These are phyloP conservation scores for Fusarium zealandicum DNA, from an alignment of 2,329 filamentous ascomycete genomes.

Conservation along the genomic window DNA sequence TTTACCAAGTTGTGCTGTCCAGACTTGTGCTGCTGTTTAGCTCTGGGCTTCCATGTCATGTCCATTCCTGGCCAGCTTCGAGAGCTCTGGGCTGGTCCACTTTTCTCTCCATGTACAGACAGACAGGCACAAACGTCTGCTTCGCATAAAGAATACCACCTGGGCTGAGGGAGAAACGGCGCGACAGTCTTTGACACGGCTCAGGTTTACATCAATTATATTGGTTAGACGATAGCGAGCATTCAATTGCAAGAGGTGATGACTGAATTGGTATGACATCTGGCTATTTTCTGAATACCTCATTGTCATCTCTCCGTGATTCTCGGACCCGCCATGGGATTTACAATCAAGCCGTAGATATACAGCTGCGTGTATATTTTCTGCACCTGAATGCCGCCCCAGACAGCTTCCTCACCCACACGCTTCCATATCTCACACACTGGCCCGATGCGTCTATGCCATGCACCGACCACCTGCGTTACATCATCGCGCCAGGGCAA, in stretches of 20 bases:
- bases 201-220: too few species aligned
- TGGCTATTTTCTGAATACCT: constrained; percentile 7
- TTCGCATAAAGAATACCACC: constrained; percentile 38
- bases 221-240: too few species aligned
- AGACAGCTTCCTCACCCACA: constrained; percentile 21
- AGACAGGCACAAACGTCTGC: constrained; percentile 37
- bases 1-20: constrained; percentile 3
- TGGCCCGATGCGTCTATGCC: constrained; percentile 26
- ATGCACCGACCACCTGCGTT: constrained; percentile 37
- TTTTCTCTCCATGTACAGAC: constrained; percentile 28
- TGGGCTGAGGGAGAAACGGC: constrained; percentile 9
- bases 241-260: background rate
- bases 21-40: background rate
- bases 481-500: constrained; percentile 39
- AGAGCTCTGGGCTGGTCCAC: constrained; percentile 11
- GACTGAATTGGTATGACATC: background rate
- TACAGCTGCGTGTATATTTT: constrained; percentile 23
- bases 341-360: background rate
- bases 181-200: too few species aligned
- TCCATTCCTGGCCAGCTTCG: constrained; percentile 23
- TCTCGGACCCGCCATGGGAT: too few species aligned
- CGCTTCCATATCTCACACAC: constrained; percentile 32
- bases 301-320: constrained; percentile 3
- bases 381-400: constrained; percentile 10
- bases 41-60: constrained; percentile 2